Conservation (phyloP, 2,329 filamentous ascomycete genomes). For the Paramyrothecium roridum region DNA sequence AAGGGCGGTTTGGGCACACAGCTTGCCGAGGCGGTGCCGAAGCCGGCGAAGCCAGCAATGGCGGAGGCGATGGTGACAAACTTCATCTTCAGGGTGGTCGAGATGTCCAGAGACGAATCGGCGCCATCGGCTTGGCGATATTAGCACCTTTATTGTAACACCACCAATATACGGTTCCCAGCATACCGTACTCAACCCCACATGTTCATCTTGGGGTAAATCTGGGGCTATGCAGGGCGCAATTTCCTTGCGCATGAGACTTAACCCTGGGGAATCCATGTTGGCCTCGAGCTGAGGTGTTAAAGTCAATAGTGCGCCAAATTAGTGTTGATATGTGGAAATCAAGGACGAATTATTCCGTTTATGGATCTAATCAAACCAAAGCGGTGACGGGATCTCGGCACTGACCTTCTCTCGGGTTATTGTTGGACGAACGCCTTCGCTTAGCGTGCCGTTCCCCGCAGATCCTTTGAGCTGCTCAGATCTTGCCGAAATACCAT, state of each 20-base stretch:
- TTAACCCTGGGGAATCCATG: neutral
- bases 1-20: neutral
- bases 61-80: neutral
- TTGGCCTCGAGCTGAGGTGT: neutral
- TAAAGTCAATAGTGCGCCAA: neutral
- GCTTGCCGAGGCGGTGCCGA: neutral
- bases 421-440: no score
- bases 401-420: no score
- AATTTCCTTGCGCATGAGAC: neutral
- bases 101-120: no score
- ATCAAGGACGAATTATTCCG: neutral
- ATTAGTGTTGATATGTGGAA: neutral
- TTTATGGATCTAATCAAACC: neutral
- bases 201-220: neutral
- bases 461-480: no score
- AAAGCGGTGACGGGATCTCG: no score
- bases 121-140: neutral
- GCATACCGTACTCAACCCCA: neutral
- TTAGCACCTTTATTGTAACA: neutral
- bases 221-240: neutral
- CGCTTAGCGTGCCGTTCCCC: no score
- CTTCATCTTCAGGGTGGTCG: neutral
- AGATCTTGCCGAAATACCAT: no score
- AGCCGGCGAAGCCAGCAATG: neutral
- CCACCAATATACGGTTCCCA: neutral